A percentile compares a stretch with the other conserved stretches of the same genome.
These are phyloP conservation scores for Colletotrichum sp. DNA, from an alignment of 2,329 filamentous ascomycete species.

Conservation along the genomic window DNA sequence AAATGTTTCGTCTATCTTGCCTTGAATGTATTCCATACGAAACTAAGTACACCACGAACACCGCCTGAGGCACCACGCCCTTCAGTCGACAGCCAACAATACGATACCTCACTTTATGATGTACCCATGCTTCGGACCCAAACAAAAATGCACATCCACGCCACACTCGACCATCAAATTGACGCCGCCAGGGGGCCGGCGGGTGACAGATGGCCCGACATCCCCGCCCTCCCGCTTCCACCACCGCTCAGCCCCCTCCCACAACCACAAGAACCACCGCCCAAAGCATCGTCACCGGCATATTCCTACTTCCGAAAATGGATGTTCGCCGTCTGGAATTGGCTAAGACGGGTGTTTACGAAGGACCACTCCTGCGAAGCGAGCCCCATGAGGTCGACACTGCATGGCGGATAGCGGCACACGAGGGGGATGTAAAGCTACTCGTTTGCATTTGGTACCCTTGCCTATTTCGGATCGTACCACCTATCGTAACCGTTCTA, in stretches of 20 bases:
- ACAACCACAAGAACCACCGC: not conserved
- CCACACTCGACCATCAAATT: not conserved
- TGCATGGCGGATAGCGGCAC: not conserved
- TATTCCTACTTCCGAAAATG: conserved; percentile 4
- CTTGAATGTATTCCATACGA: not conserved
- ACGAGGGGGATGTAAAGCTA: not conserved
- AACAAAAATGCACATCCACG: not conserved
- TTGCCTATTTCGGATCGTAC: not conserved
- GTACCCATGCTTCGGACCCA: not conserved
- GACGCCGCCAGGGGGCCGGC: not conserved
- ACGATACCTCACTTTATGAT: not conserved
- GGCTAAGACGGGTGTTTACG: not conserved
- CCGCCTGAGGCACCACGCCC: not conserved
- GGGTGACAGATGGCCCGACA: not conserved
- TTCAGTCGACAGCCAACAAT: not conserved
- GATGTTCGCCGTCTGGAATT: not conserved
- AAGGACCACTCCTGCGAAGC: not conserved
- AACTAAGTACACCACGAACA: not conserved
- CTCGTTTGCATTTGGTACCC: not conserved
- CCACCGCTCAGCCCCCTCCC: conserved; percentile 4
- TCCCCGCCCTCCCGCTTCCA: conserved; percentile 5
- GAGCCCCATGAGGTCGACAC: not conserved
- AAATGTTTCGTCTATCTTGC: not conserved
- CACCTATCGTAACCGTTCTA: not conserved
- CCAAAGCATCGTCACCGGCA: not conserved